Percentiles rank a stretch among this genome's conserved stretches.
phyloP scores from a whole-genome alignment of 2,329 filamentous ascomycete genomes.

The Diaporthe ilicicola region DNA sequence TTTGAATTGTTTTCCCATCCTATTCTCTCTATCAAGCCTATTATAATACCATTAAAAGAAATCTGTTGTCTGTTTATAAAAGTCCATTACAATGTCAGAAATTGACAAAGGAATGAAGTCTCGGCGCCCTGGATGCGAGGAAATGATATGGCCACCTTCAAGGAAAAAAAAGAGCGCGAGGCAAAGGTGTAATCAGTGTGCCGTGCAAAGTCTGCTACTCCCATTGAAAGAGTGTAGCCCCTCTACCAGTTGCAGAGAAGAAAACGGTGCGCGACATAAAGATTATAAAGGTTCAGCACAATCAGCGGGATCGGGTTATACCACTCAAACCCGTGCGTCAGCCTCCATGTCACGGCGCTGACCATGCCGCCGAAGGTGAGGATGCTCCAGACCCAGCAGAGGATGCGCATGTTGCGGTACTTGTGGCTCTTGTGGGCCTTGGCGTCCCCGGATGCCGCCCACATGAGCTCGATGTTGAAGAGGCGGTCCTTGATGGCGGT shows the following conservation, averaged over 20 bases:
- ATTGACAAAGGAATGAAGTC: neutral
- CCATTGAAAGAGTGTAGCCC: no score
- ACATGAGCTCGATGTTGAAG: slow-evolving; percentile 48
- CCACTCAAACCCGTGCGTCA: slow-evolving; percentile 47
- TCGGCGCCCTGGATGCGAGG: neutral
- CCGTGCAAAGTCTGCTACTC: neutral
- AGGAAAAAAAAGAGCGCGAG: neutral
- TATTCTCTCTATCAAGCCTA: no score
- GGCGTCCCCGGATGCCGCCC: slow-evolving; percentile 49
- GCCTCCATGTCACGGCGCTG: slow-evolving; percentile 45
- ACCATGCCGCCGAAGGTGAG: slow-evolving; percentile 44
- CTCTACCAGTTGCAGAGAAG: slow-evolving; percentile 44
- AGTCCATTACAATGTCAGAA: no score
- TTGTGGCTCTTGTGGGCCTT: slow-evolving; percentile 53
- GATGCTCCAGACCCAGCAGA: slow-evolving; percentile 49
- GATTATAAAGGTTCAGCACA: slow-evolving; percentile 48
- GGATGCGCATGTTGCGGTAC: slow-evolving; percentile 52
- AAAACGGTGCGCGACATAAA: slow-evolving; percentile 51
- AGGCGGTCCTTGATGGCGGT: slow-evolving; percentile 52
- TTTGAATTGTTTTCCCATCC: no score
- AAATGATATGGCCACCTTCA: neutral
- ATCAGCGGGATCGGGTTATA: slow-evolving; percentile 50
- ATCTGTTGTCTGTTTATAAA: no score
- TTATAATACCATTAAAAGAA: no score
- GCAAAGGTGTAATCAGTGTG: no score